Evolutionary conservation across 805 yeast species (phyloP).

Genomic region (Starmerella scarabaei): DNA sequence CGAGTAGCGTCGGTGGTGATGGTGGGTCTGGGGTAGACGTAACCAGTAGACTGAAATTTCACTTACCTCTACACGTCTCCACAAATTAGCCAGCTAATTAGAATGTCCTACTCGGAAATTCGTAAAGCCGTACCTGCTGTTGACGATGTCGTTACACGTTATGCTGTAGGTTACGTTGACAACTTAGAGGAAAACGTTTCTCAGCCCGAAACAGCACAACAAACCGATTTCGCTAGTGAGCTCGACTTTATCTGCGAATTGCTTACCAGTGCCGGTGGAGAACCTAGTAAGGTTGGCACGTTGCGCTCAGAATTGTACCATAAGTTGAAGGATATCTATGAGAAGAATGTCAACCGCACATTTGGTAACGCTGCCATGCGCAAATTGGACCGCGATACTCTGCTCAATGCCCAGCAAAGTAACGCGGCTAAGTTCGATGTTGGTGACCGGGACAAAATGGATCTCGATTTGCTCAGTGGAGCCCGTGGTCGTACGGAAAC

Average conservation of each 20-base stretch:
- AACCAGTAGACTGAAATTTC: background rate
- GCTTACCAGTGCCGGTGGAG: constrained; percentile 74
- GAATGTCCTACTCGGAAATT: constrained; percentile 37
- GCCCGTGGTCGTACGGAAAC: constrained; percentile 79
- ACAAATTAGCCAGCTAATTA: background rate
- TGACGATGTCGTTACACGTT: constrained; percentile 79
- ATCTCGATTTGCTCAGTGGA: constrained; percentile 61
- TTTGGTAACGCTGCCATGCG: constrained; percentile 75
- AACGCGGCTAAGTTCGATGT: constrained; percentile 61
- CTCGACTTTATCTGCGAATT: constrained; percentile 52
- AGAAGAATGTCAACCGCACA: constrained; percentile 30
- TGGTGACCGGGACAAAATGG: constrained; percentile 36
- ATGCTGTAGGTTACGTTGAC: constrained; percentile 78
- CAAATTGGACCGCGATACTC: constrained; percentile 52
- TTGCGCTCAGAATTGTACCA: constrained; percentile 40
- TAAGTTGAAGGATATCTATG: constrained; percentile 37
- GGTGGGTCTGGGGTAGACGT: background rate
- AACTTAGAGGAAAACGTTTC: constrained; percentile 66
- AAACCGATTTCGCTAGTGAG: constrained; percentile 54
- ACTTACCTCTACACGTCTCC: background rate
- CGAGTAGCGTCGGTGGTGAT: too few relatives aligned
- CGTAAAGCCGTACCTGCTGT: constrained; percentile 78
- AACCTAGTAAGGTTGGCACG: constrained; percentile 38
- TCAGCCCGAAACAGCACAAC: constrained; percentile 70
- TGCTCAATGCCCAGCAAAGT: constrained; percentile 59